Percentiles rank a stretch among this genome's conserved stretches.
phyloP scores from a whole-genome alignment of 2,329 filamentous ascomycete species.

The Hirsutella minnesotensis region DNA sequence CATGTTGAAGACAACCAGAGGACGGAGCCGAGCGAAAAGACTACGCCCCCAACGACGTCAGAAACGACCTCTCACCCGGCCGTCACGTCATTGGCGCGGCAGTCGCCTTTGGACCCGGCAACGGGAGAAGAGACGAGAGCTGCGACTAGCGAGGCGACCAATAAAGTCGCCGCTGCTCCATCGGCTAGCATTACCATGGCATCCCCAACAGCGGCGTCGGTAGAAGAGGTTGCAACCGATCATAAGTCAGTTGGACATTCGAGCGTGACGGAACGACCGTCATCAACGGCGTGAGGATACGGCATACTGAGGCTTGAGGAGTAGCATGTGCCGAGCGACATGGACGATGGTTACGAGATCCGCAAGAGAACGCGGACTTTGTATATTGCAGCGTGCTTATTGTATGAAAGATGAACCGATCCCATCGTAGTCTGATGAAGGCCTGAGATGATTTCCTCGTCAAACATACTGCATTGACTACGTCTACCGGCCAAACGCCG shows the following conservation, averaged over 20 bases:
- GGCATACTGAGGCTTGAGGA: neutral
- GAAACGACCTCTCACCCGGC: neutral
- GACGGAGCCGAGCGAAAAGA: neutral
- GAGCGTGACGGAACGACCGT: slow-evolving; percentile 21
- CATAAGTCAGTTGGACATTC: slow-evolving; percentile 32
- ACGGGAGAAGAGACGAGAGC: slow-evolving; percentile 4
- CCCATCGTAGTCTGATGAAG: neutral
- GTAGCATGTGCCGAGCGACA: too few species aligned
- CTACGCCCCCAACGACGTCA: neutral
- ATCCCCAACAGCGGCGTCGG: slow-evolving; percentile 32
- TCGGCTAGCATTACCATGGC: slow-evolving; percentile 34
- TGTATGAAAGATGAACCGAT: neutral
- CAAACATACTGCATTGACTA: too few species aligned
- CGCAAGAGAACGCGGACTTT: neutral
- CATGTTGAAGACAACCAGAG: slow-evolving; percentile 14
- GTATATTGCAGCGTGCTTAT: neutral
- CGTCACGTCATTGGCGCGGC: neutral
- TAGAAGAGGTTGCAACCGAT: slow-evolving; percentile 20
- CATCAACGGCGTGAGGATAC: slow-evolving; percentile 21
- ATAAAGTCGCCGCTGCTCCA: slow-evolving; percentile 1
- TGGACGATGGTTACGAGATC: neutral
- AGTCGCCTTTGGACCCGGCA: neutral
- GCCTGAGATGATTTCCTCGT: too few species aligned
- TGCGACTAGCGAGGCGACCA: slow-evolving; percentile 26
- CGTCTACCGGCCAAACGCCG: too few species aligned